Percentiles rank a stretch among this genome's conserved stretches.
Evolutionary conservation across 139 green algal genomes (phyloP).

Genomic region (Chlamydomonas urium): DNA sequence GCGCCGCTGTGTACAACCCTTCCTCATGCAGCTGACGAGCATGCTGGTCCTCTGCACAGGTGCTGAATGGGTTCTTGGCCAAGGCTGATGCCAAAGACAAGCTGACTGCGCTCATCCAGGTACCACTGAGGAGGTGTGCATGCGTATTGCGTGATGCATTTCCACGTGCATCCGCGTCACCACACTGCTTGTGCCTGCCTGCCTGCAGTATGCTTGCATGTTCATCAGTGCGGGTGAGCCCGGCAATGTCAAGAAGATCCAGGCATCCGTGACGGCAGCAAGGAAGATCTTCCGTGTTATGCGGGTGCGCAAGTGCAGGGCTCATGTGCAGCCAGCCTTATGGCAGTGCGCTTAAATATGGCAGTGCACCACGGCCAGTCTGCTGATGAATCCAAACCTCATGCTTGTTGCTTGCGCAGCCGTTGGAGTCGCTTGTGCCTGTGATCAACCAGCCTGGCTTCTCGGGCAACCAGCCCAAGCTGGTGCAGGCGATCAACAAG

Average conservation of each 20-base stretch:
- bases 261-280: constrained; percentile 79
- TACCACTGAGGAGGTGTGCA: constrained; percentile 16
- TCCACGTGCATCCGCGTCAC: neutral
- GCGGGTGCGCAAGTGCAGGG: constrained; percentile 36
- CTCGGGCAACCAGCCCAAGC: constrained; percentile 54
- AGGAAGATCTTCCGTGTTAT: constrained; percentile 90
- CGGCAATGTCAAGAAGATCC: constrained; percentile 82
- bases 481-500: constrained; percentile 62
- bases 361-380: neutral
- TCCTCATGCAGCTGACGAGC: no score
- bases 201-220: constrained; percentile 82
- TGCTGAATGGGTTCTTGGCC: constrained; percentile 75
- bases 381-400: neutral
- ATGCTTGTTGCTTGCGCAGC: constrained; percentile 38
- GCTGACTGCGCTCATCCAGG: constrained; percentile 84
- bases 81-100: constrained; percentile 94
- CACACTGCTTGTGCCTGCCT: neutral
- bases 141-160: neutral
- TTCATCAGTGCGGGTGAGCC: constrained; percentile 80
- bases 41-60: no score
- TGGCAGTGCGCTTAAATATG: neutral
- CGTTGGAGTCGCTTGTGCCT: constrained; percentile 70
- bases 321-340: neutral
- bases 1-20: no score
- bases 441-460: constrained; percentile 67